Evolutionary conservation across 768 basidiomycete species (phyloP), one percentile per base, ranked within the genome.

Genomic region (Amanita pseudoporphyria): DNA sequence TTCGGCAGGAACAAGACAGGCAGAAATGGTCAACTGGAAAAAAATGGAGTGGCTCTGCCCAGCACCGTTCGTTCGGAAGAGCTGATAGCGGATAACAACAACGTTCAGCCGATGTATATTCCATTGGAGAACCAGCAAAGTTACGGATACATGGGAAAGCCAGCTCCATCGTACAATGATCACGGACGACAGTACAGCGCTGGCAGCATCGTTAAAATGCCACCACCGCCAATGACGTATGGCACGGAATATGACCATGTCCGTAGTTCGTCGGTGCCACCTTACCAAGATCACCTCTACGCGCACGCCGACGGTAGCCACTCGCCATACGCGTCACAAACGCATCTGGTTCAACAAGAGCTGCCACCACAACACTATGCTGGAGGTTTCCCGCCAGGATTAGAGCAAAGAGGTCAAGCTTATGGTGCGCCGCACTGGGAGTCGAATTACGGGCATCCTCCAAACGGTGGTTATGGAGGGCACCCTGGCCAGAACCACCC

Each of bases 1-100:
- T 50, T 45, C 14, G 22, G 53, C 21, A 49, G 42, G 35, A 31
- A 40, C 26, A 46, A 45, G 19, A 46, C 44, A 19, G 26, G 18
- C 28, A 22, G 33, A 24, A 5, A n/a, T 3, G 22, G 38, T 59
- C 26, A 61, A 63, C 53, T 54, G 52, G 26, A 60, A 53, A 28
- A 57, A 64, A 37, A 46, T 59, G 7, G 57, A 55, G 44, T 59
- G 61, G 49, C 31, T 26, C n/a, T 33, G 12, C 48, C 48, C 3
- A 42, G 31, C n/a, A 31, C 39, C 10, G 42, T 22, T 24, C 31
- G 7, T 32, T 31, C 39, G 21, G 4, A 14, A 9, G 6, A 18
- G 24, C 14, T 18, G 18, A 6, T 16, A 9, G 19, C 9, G 33
- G 9, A 40, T 7, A 28, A 18, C 9, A 32, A 41, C 5, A n/a